These are phyloP conservation scores for Penicillium crystallinum DNA, from an alignment of 495 filamentous ascomycete species.

Conservation along the genomic window DNA sequence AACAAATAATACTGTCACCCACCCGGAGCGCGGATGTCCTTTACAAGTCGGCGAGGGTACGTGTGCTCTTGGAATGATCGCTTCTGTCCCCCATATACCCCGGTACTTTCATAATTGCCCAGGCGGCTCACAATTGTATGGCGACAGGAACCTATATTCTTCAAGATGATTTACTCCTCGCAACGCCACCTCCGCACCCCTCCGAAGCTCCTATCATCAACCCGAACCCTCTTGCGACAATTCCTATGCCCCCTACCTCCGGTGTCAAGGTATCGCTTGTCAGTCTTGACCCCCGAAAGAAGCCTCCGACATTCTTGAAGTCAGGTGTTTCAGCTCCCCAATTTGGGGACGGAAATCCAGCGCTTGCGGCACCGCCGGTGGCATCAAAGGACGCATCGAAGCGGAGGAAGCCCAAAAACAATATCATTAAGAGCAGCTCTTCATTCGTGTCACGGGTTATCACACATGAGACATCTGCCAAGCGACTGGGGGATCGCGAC, in stretches of 20 bases:
- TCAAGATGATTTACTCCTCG: conserved; percentile 83
- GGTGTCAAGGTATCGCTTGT: conserved; percentile 84
- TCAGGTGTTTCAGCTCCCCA: conserved; percentile 48
- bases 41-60: conserved; percentile 90
- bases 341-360: conserved; percentile 84
- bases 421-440: conserved; percentile 95
- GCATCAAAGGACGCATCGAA: conserved; percentile 70
- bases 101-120: not conserved
- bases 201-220: conserved; percentile 82
- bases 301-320: conserved; percentile 48
- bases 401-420: conserved; percentile 89
- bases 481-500: conserved; percentile 71
- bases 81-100: conserved; percentile 4
- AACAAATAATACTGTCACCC: conserved; percentile 81
- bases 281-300: conserved; percentile 56
- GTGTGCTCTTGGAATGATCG: not conserved
- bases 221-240: conserved; percentile 84
- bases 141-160: conserved; percentile 77
- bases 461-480: conserved; percentile 71
- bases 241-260: conserved; percentile 68
- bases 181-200: conserved; percentile 91
- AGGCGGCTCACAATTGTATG: conserved; percentile 17
- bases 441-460: conserved; percentile 96
- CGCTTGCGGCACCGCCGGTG: conserved; percentile 50
- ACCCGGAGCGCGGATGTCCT: conserved; percentile 65